phyloP scores from a whole-genome alignment of 305 asterid genomes.

The Fraxinus latifolia region DNA sequence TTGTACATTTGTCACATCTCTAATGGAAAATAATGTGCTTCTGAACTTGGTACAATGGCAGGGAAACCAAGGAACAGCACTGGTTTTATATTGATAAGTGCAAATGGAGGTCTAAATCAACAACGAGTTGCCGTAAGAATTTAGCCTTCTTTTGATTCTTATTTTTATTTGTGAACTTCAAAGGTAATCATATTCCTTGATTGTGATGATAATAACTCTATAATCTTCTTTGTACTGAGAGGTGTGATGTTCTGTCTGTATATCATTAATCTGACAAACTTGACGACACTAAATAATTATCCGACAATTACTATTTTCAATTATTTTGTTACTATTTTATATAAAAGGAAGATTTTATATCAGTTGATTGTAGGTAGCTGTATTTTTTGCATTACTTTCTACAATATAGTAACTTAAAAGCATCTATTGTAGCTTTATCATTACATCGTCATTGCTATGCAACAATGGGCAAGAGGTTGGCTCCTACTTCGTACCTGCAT shows the following conservation, averaged over 20 bases:
- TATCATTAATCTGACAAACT: neutral
- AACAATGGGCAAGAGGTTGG: neutral
- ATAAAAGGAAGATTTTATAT: neutral
- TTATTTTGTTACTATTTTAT: neutral
- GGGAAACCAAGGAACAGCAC: conserved; percentile 47
- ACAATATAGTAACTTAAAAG: neutral
- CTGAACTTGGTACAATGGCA: conserved; percentile 49
- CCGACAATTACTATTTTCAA: neutral
- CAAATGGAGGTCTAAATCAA: conserved; percentile 95
- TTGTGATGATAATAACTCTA: neutral
- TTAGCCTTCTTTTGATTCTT: neutral
- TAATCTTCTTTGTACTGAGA: neutral
- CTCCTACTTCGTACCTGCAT: neutral
- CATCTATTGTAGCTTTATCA: neutral
- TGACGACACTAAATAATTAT: neutral
- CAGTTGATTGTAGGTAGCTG: neutral
- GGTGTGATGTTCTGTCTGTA: neutral
- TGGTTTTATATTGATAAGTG: conserved; percentile 72
- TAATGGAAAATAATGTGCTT: conserved; percentile 24
- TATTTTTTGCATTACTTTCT: neutral
- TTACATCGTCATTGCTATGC: neutral
- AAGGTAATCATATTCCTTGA: neutral
- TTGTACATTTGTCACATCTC: neutral
- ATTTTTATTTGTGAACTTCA: neutral
- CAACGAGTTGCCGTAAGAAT: conserved; percentile 90